Percentiles rank a stretch among this genome's conserved stretches.
Conservation (phyloP, 2,329 filamentous ascomycete genomes). For the Aspergillus unguis region DNA sequence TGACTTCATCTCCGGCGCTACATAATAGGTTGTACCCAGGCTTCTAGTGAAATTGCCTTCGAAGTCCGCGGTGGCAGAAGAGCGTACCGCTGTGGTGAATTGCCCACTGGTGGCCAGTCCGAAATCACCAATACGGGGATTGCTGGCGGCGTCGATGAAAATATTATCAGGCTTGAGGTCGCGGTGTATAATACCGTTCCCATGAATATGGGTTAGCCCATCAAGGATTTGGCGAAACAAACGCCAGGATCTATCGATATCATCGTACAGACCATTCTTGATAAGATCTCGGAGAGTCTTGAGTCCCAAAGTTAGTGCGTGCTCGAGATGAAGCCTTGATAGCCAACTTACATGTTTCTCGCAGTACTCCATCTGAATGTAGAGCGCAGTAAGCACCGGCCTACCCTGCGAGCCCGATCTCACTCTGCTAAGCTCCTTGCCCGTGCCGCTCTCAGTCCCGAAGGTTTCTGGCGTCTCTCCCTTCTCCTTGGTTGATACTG, state of each 20-base stretch:
- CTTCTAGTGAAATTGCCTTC: conserved; percentile 50
- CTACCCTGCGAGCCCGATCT: conserved; percentile 50
- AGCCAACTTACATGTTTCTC: conserved; percentile 69
- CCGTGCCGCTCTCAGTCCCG: conserved; percentile 24
- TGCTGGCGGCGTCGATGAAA: conserved; percentile 86
- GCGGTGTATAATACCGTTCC: conserved; percentile 86
- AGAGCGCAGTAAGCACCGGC: conserved; percentile 70
- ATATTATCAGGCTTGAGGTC: conserved; percentile 97
- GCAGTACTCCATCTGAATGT: conserved; percentile 99
- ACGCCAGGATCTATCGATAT: conserved; percentile 78
- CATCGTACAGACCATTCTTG: conserved; percentile 67
- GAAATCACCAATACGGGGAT: conserved; percentile 95
- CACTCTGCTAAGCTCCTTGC: conserved; percentile 39
- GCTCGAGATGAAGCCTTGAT: not conserved
- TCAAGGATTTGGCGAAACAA: conserved; percentile 89
- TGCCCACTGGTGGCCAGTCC: conserved; percentile 89
- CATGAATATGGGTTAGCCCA: conserved; percentile 84
- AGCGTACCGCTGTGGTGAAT: conserved; percentile 40
- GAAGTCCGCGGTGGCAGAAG: conserved; percentile 35
- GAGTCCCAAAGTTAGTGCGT: not conserved
- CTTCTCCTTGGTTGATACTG: conserved; percentile 33
- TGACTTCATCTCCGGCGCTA: conserved; percentile 85
- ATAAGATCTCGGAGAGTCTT: conserved; percentile 86
- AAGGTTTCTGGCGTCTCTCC: conserved; percentile 23
- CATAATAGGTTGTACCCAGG: conserved; percentile 79